Base-by-base conservation (phyloP, 331 rosid genomes). In the Arachis monticola region DNA sequence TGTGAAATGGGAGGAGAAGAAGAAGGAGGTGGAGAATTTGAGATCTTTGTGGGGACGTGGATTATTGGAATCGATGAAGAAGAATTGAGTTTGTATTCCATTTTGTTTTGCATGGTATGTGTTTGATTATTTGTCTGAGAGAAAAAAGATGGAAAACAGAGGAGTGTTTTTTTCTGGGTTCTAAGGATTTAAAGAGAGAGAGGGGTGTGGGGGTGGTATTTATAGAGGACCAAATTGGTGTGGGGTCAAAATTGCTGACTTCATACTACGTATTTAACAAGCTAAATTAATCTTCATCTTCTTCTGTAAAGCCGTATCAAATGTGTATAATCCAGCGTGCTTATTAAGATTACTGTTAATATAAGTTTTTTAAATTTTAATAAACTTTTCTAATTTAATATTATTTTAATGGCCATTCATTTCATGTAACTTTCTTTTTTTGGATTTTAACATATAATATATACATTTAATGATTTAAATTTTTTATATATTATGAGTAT, bases 61-160 rank as follows among this genome's bases (percentile, higher is more conserved):
- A 75, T 72, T 48, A 75, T 72, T 48, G 85, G 84, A 38, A 77
- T 58, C 64, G 81, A 59, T 69, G 80, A 17, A 9, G 83, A 14
- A 27, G 68, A 63, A 31, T 74, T 77, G 75, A 79, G 84, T 45
- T 83, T 73, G 85, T 69, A 73, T 60, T 87, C 91, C 96, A 90
- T 92, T 53, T 32, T 46, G 55, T 60, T 82, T 47, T 32, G 40
- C 4, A 35, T 35, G 40, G 40, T 35, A 35, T 2, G 4, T 35
- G 40, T 35, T 35, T 35, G 40, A 35, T 35, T 35, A 3, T 2
- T 2, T 35, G 40, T 13, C 11, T 48, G 53, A 62, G 40, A 17
- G 70, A 65, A 55, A 64, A n/a, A 62, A 76, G 77, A 79, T 10
- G 73, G 77, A 83, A 76, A 80, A 61, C 76, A 67, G 77, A 65